Evolutionary conservation across 2,329 filamentous ascomycete species (phyloP).

Genomic region (Cladosporium sp.): DNA sequence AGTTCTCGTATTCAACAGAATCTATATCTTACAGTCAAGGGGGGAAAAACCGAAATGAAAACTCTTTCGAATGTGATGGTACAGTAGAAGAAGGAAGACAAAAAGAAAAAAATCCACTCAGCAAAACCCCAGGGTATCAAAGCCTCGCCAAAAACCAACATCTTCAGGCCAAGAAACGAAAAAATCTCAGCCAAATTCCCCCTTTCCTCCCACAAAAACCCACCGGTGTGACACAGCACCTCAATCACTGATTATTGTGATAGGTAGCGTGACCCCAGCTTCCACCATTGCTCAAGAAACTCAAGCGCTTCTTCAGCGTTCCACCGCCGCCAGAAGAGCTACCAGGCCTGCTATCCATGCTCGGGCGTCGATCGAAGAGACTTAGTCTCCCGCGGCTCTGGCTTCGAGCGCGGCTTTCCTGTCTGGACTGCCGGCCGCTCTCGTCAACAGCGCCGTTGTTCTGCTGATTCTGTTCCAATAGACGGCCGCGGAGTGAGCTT

Average conservation of each 20-base stretch:
- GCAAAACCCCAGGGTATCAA: slow-evolving; percentile 5
- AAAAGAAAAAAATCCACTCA: neutral
- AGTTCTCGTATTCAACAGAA: no score
- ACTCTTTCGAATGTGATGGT: no score
- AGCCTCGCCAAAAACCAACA: slow-evolving; percentile 1
- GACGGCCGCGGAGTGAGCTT: slow-evolving; percentile 18
- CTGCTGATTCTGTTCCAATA: slow-evolving; percentile 5
- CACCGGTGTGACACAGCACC: no score
- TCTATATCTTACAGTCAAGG: no score
- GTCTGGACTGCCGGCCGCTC: neutral
- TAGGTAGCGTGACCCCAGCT: slow-evolving; percentile 50
- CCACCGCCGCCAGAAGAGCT: slow-evolving; percentile 33
- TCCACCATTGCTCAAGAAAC: slow-evolving; percentile 66
- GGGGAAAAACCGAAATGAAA: no score
- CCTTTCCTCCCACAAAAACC: neutral
- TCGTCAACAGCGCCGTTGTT: slow-evolving; percentile 17
- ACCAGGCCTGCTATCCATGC: slow-evolving; percentile 5
- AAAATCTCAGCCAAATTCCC: neutral
- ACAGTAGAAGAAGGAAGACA: no score
- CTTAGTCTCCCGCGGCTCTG: slow-evolving; percentile 6
- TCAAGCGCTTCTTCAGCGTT: slow-evolving; percentile 72
- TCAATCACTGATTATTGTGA: neutral
- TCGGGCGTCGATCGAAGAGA: slow-evolving; percentile 10
- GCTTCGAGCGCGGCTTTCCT: slow-evolving; percentile 4
- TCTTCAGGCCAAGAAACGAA: neutral